Conservation (phyloP, 495 filamentous ascomycete genomes). For the Penicillium tannophilum region DNA sequence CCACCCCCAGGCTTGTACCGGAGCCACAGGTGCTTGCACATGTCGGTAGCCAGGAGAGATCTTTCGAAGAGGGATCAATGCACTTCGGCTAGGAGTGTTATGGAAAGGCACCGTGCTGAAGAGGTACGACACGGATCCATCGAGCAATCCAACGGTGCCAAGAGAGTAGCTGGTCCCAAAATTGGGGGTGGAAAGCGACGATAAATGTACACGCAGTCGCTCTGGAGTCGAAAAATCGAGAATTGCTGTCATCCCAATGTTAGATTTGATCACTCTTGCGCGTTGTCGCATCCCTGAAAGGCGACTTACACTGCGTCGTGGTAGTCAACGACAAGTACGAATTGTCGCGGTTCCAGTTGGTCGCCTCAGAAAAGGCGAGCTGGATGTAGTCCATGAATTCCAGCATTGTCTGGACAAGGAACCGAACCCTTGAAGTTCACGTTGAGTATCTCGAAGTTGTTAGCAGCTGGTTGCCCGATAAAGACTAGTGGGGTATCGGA, state of each 20-base stretch:
- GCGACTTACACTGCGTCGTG: constrained; percentile 70
- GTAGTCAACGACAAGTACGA: constrained; percentile 85
- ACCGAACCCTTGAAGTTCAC: constrained; percentile 2
- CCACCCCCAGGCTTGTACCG: constrained; percentile 37
- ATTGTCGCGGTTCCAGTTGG: constrained; percentile 90
- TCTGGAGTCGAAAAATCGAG: constrained; percentile 86
- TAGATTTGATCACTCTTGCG: constrained; percentile 1
- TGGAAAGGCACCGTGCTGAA: constrained; percentile 78
- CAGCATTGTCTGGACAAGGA: constrained; percentile 63
- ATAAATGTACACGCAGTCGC: constrained; percentile 71
- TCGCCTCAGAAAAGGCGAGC: constrained; percentile 83
- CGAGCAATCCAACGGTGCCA: constrained; percentile 79
- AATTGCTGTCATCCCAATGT: constrained; percentile 56
- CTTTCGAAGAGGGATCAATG: constrained; percentile 61
- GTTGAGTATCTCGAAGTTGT: constrained; percentile 1
- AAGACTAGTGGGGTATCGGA: constrained; percentile 35
- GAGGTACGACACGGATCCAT: constrained; percentile 89
- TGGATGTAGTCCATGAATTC: constrained; percentile 99
- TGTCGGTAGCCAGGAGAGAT: constrained; percentile 73
- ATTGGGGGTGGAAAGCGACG: constrained; percentile 86
- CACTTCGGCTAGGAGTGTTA: constrained; percentile 55
- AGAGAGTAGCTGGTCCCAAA: constrained; percentile 91
- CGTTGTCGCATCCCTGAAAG: constrained; percentile 15
- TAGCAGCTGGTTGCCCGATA: constrained; percentile 41
- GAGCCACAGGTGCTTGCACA: constrained; percentile 48